These are phyloP conservation scores for Macrocybe sp. DNA, from an alignment of 1,284 basidiomycete species.

Conservation along the genomic window DNA sequence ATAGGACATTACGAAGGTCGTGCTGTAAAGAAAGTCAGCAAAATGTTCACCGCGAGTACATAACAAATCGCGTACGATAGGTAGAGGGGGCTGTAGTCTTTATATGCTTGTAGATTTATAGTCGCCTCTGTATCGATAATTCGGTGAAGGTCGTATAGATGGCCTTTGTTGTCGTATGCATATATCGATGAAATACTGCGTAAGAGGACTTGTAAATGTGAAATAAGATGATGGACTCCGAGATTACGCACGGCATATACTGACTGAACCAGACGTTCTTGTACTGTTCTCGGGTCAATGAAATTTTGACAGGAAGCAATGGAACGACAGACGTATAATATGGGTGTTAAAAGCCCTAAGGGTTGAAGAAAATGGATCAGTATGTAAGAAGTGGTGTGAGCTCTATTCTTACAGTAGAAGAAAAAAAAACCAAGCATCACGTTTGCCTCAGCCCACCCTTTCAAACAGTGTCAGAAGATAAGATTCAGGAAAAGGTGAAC, in stretches of 20 bases:
- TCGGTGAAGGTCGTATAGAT: slow-evolving; percentile 58
- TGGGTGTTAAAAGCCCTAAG: slow-evolving; percentile 61
- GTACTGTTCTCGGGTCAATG: slow-evolving; percentile 29
- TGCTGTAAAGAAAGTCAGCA: slow-evolving; percentile 20
- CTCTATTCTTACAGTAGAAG: slow-evolving; percentile 49
- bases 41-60: not conserved
- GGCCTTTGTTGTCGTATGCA: slow-evolving; percentile 63
- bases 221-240: not conserved
- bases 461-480: slow-evolving; percentile 5
- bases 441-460: slow-evolving; percentile 74
- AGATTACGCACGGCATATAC: slow-evolving; percentile 41
- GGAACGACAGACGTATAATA: slow-evolving; percentile 41
- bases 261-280: slow-evolving; percentile 59
- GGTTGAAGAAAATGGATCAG: slow-evolving; percentile 2
- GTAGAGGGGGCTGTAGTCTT: slow-evolving; percentile 80
- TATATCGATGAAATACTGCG: slow-evolving; percentile 45
- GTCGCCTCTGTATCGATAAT: slow-evolving; percentile 58
- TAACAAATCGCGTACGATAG: slow-evolving; percentile 44
- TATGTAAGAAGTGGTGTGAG: not conserved
- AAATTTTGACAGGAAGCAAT: not conserved
- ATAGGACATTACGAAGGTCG: slow-evolving; percentile 67
- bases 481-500: not conserved
- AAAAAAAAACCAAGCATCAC: slow-evolving; percentile 74
- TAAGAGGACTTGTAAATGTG: not conserved
- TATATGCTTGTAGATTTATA: slow-evolving; percentile 64